Conservation (phyloP, 495 filamentous ascomycete species). For the Penicillium canariense region DNA sequence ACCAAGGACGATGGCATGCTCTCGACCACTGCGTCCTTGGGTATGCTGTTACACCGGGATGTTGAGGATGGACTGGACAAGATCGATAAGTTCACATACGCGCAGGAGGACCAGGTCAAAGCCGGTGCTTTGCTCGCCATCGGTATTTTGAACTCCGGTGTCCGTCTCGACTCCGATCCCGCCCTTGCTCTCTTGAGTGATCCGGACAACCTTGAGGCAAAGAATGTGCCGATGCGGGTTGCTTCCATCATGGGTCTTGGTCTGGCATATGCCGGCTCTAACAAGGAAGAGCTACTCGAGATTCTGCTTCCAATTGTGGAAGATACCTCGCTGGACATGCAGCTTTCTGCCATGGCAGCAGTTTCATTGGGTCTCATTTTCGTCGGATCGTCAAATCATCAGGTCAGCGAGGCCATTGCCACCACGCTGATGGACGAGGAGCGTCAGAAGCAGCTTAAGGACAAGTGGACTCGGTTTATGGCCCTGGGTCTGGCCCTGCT, state of each 20-base stretch:
- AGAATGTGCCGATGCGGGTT: conserved; percentile 70
- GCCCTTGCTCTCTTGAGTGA: conserved; percentile 83
- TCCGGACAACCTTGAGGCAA: conserved; percentile 68
- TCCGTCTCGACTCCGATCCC: conserved; percentile 81
- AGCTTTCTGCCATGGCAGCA: conserved; percentile 93
- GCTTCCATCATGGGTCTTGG: conserved; percentile 95
- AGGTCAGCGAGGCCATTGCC: conserved; percentile 84
- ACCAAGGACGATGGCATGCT: conserved; percentile 98
- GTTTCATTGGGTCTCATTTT: conserved; percentile 87
- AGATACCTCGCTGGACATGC: conserved; percentile 82
- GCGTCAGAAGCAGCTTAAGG: conserved; percentile 78
- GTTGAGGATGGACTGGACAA: conserved; percentile 84
- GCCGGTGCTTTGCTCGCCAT: conserved; percentile 87
- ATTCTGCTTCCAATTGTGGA: conserved; percentile 80
- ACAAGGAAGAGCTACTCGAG: conserved; percentile 79
- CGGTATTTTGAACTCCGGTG: conserved; percentile 90
- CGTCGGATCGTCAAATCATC: conserved; percentile 85
- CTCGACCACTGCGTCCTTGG: conserved; percentile 89
- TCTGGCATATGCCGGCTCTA: conserved; percentile 87
- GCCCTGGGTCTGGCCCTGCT: conserved; percentile 89
- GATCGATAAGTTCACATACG: conserved; percentile 89
- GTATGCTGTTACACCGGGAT: conserved; percentile 87
- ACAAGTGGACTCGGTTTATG: conserved; percentile 98
- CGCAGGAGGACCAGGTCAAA: conserved; percentile 77
- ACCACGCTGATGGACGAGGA: conserved; percentile 90